Evolutionary conservation across 2,329 filamentous ascomycete genomes (phyloP).

Genomic region (Aspergillus carbonarius): DNA sequence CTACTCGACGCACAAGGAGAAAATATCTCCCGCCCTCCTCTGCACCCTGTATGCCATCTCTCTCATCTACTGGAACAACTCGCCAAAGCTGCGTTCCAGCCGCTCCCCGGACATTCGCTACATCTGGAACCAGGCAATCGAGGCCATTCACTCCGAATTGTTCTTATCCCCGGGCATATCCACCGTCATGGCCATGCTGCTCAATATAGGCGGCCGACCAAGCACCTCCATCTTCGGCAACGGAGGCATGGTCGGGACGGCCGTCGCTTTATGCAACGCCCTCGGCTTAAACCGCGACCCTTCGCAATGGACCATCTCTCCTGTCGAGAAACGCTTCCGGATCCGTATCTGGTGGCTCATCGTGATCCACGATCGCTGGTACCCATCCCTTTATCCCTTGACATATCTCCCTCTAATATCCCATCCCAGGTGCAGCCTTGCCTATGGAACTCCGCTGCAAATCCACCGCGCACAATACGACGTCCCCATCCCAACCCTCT

Average conservation of each 20-base stretch:
- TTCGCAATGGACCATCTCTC: slow-evolving; percentile 53
- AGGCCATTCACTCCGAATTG: slow-evolving; percentile 56
- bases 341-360: slow-evolving; percentile 60
- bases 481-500: slow-evolving; percentile 45
- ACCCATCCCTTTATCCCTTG: slow-evolving; percentile 12
- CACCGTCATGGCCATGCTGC: slow-evolving; percentile 52
- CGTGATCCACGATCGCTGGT: slow-evolving; percentile 58
- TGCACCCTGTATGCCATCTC: slow-evolving; percentile 54
- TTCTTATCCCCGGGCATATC: slow-evolving; percentile 55
- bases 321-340: slow-evolving; percentile 51
- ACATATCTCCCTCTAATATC: neutral
- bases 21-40: slow-evolving; percentile 54
- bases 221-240: slow-evolving; percentile 57
- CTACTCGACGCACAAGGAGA: slow-evolving; percentile 42
- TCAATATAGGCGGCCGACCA: slow-evolving; percentile 58
- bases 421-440: slow-evolving; percentile 49
- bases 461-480: slow-evolving; percentile 50
- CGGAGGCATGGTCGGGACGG: slow-evolving; percentile 51
- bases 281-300: slow-evolving; percentile 58
- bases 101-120: slow-evolving; percentile 54
- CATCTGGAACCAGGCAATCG: slow-evolving; percentile 58
- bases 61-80: slow-evolving; percentile 52
- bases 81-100: slow-evolving; percentile 32
- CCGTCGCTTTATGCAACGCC: slow-evolving; percentile 54
- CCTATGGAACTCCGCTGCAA: slow-evolving; percentile 55